A percentile compares a stretch with the other conserved stretches of the same genome.
phyloP scores from a whole-genome alignment of 2,329 filamentous ascomycete genomes.

The Juglanconis oblonga region DNA sequence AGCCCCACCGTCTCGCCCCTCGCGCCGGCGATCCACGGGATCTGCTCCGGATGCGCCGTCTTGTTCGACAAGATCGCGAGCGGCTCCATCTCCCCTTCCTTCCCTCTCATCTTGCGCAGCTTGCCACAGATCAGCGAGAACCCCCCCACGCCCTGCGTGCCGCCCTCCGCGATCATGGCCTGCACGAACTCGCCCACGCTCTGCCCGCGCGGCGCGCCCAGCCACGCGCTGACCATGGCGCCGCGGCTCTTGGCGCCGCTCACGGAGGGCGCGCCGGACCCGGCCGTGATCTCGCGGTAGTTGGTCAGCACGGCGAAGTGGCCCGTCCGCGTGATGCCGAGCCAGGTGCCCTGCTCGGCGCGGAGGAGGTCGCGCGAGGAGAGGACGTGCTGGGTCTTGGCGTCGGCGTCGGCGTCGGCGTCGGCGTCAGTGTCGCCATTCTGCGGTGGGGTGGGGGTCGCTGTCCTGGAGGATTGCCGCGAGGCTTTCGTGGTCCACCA shows the following conservation, averaged over 20 bases:
- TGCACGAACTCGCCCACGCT: slow-evolving; percentile 49
- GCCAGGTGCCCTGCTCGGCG: slow-evolving; percentile 62
- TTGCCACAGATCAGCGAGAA: slow-evolving; percentile 67
- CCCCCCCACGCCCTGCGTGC: slow-evolving; percentile 61
- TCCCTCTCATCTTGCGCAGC: slow-evolving; percentile 31
- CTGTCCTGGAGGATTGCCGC: slow-evolving; percentile 10
- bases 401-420: background rate
- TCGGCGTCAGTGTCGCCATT: slow-evolving; percentile 9
- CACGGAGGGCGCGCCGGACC: slow-evolving; percentile 51
- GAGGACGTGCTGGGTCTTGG: slow-evolving; percentile 40
- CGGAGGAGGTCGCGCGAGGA: slow-evolving; percentile 62
- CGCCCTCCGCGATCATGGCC: slow-evolving; percentile 48
- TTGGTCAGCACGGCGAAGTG: slow-evolving; percentile 65
- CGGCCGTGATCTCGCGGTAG: slow-evolving; percentile 54
- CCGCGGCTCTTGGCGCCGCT: slow-evolving; percentile 57
- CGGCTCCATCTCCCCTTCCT: slow-evolving; percentile 36
- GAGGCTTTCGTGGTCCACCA: slow-evolving; percentile 53
- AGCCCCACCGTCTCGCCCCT: slow-evolving; percentile 55
- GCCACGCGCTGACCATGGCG: slow-evolving; percentile 62
- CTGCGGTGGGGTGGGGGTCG: slow-evolving; percentile 12
- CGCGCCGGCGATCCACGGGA: slow-evolving; percentile 55
- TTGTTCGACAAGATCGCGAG: slow-evolving; percentile 64
- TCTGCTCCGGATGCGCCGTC: slow-evolving; percentile 47
- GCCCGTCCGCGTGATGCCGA: slow-evolving; percentile 59
- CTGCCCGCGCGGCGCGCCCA: slow-evolving; percentile 48